These are phyloP conservation scores for Dalbergia cochinchinensis DNA, from an alignment of 306 rosid genomes.

Conservation along the genomic window DNA sequence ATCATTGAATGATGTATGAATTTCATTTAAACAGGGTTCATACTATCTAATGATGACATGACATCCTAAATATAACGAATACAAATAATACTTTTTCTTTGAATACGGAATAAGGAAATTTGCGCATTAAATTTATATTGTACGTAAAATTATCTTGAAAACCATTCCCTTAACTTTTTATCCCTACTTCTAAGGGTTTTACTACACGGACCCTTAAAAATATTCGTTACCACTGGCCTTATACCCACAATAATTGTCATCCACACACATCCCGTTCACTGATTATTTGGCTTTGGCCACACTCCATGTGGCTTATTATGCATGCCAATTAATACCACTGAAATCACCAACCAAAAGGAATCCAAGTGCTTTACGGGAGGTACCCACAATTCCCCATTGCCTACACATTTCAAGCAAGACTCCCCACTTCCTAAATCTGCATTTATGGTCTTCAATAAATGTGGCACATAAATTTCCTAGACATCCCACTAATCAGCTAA, in stretches of 20 bases:
- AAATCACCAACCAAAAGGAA: constrained; percentile 37
- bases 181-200: not conserved
- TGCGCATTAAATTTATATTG: not conserved
- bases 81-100: too few relatives aligned
- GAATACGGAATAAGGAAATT: not conserved
- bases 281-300: constrained; percentile 27
- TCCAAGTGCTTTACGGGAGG: constrained; percentile 24
- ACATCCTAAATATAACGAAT: too few relatives aligned
- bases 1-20: too few relatives aligned
- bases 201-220: not conserved
- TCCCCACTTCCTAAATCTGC: constrained; percentile 51
- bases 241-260: not conserved
- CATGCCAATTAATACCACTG: constrained; percentile 27
- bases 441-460: constrained; percentile 51
- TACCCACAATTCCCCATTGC: constrained; percentile 36
- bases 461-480: constrained; percentile 56
- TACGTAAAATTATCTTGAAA: too few relatives aligned
- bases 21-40: too few relatives aligned
- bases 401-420: constrained; percentile 49
- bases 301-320: constrained; percentile 42
- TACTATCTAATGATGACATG: too few relatives aligned
- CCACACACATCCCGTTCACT: constrained; percentile 8
- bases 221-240: not conserved
- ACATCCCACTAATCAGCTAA: constrained; percentile 50
- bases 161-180: too few relatives aligned